Base-by-base conservation (phyloP, 179 eudicot genomes). In the Camellia oleifera region DNA sequence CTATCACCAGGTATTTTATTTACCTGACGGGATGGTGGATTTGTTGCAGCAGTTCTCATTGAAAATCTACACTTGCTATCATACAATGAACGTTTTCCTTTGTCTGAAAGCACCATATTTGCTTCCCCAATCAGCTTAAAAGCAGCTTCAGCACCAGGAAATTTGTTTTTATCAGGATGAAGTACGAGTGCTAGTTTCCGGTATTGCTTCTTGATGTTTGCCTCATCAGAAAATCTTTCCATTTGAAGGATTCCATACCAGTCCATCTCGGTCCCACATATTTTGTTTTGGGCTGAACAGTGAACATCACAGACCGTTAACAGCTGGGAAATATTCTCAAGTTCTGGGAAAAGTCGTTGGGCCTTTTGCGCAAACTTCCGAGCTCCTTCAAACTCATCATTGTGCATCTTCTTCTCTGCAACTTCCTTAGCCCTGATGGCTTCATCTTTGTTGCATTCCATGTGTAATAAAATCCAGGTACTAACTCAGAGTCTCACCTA, bases 141-240 rank as follows among this genome's bases (percentile, higher is more conserved):
- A 74, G 90, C 90, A 77, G 86, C 86, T 81, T 87, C 90, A 9
- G 90, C 90, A 65, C 90, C 90, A 40, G 90, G 88, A 77, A 85
- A 85, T 54, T 81, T 73, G 83, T 87, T 87, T 65, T 87, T 87
- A 76, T 87, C 90, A 53, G 90, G 90, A 83, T 87, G 90, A 45
- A 87, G 85, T 0, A 48, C 15, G 5, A 87, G 90, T 13, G 90
- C 90, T 62, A 87, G 85, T 63, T 77, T 80, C 58, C 85, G 83
- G 57, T 83, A 87, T 63, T 87, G 90, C 76, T 87, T 87, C 83
- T 73, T 83, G 69, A 85, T 65, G 14, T 81, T 74, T 40, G 23
- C 46, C 54, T 79, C 88, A 81, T 85, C 83, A 26, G 88, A 80
- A 18, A 83, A 56, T 65, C 42, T 81, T 17, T 81, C 85, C 73